Percentiles rank a stretch among this genome's conserved stretches.
phyloP scores from a whole-genome alignment of 2,329 filamentous ascomycete genomes.

The Phyllosticta citribraziliensis region DNA sequence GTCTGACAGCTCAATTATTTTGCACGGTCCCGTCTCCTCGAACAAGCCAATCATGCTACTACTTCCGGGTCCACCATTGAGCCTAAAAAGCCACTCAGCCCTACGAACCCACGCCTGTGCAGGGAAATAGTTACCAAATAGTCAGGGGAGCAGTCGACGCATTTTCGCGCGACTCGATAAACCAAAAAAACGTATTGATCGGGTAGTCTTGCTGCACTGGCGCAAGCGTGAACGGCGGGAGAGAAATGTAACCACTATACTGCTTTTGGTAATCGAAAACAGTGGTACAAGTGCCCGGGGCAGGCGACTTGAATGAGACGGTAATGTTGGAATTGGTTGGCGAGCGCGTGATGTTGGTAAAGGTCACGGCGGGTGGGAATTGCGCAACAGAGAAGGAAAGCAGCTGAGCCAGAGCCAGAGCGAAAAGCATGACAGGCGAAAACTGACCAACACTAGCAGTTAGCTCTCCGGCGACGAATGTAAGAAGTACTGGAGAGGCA shows the following conservation, averaged over 20 bases:
- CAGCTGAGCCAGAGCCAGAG: neutral
- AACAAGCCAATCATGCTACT: slow-evolving; percentile 58
- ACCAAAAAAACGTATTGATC: slow-evolving; percentile 58
- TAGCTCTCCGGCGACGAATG: neutral
- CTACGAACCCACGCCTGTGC: neutral
- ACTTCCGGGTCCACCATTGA: slow-evolving; percentile 58
- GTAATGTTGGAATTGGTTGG: slow-evolving; percentile 54
- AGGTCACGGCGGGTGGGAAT: slow-evolving; percentile 29
- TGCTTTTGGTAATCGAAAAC: slow-evolving; percentile 57
- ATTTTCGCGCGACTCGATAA: slow-evolving; percentile 48
- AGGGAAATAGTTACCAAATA: slow-evolving; percentile 32
- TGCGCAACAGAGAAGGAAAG: slow-evolving; percentile 23
- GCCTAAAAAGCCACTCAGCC: slow-evolving; percentile 49
- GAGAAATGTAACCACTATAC: slow-evolving; percentile 58
- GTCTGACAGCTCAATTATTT: slow-evolving; percentile 33
- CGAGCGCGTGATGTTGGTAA: slow-evolving; percentile 47
- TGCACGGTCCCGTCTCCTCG: slow-evolving; percentile 44
- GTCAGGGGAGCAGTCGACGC: slow-evolving; percentile 44
- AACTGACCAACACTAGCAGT: neutral
- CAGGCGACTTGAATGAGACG: slow-evolving; percentile 56
- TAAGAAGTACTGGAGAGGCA: neutral
- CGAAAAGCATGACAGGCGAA: neutral
- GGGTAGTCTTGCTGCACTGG: slow-evolving; percentile 44
- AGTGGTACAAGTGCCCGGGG: slow-evolving; percentile 53
- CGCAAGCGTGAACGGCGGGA: slow-evolving; percentile 43